Conservation (phyloP, 2,329 filamentous ascomycete species). For the Trichoderma sp. region DNA sequence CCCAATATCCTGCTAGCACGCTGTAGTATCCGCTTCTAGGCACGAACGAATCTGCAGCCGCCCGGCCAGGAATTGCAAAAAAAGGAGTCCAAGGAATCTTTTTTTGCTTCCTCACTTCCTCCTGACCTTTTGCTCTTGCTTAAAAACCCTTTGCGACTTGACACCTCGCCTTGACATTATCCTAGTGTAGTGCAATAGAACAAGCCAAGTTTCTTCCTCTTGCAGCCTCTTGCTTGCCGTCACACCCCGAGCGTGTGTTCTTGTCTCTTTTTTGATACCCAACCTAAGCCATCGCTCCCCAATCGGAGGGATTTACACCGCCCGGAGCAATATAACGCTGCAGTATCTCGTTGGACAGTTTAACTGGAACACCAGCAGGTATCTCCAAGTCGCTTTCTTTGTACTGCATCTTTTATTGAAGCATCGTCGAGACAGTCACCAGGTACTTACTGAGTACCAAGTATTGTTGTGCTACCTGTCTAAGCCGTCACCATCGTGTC, state of each 20-base stretch:
- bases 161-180: slow-evolving; percentile 15
- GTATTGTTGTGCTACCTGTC: not conserved
- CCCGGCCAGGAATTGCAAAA: not conserved
- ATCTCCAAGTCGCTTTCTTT: not conserved
- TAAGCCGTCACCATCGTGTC: not conserved
- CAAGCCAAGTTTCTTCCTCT: slow-evolving; percentile 5
- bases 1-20: slow-evolving; percentile 17
- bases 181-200: slow-evolving; percentile 21
- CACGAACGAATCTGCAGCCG: slow-evolving; percentile 17
- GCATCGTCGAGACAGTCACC: not conserved
- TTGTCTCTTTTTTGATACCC: slow-evolving; percentile 19
- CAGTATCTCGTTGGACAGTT: not conserved
- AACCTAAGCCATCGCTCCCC: slow-evolving; percentile 1
- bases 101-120: not conserved
- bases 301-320: slow-evolving; percentile 9
- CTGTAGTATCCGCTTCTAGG: slow-evolving; percentile 18
- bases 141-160: not conserved
- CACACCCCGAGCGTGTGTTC: not conserved
- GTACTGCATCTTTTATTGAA: not conserved
- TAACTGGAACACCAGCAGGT: not conserved
- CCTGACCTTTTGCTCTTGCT: not conserved
- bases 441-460: not conserved
- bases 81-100: not conserved
- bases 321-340: slow-evolving; percentile 1
- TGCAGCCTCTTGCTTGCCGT: not conserved